These are phyloP conservation scores for Populus hybrid DNA, from an alignment of 441 rosid genomes.

Conservation along the genomic window DNA sequence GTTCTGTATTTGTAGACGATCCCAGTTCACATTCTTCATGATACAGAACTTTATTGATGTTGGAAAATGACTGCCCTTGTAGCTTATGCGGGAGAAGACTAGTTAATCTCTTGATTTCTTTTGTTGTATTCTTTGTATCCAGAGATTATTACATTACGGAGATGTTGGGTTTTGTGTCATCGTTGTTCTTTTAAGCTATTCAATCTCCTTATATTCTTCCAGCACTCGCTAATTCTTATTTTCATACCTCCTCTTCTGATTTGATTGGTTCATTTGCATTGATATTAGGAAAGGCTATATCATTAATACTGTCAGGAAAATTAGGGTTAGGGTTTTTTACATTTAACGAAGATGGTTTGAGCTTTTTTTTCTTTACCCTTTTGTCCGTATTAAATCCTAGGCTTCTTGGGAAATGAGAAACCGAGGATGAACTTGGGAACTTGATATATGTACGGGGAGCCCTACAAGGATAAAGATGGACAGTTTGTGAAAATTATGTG, in stretches of 20 bases:
- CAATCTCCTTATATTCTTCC: background rate
- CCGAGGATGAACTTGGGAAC: background rate
- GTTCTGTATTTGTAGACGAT: conserved; percentile 19
- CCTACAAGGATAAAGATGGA: background rate
- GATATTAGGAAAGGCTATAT: background rate
- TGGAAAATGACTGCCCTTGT: conserved; percentile 19
- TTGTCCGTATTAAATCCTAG: background rate
- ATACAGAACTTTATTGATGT: background rate
- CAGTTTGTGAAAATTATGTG: background rate
- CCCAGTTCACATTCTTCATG: conserved; percentile 19
- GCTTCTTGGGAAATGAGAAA: background rate
- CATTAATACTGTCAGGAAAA: background rate
- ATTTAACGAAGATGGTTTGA: background rate
- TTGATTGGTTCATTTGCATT: background rate
- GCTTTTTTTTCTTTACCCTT: background rate
- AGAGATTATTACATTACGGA: conserved; percentile 17
- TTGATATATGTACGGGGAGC: background rate
- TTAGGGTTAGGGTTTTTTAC: conserved; percentile 45
- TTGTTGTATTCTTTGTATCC: conserved; percentile 33
- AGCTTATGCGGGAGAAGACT: conserved; percentile 9
- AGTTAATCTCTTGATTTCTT: conserved; percentile 8
- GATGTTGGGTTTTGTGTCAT: conserved; percentile 18
- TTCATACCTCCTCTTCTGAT: background rate
- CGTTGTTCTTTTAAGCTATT: conserved; percentile 4
- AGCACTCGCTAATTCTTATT: background rate